These are phyloP conservation scores for Leishmania tarentolae DNA, from an alignment of 208 protist species.

Conservation along the genomic window DNA sequence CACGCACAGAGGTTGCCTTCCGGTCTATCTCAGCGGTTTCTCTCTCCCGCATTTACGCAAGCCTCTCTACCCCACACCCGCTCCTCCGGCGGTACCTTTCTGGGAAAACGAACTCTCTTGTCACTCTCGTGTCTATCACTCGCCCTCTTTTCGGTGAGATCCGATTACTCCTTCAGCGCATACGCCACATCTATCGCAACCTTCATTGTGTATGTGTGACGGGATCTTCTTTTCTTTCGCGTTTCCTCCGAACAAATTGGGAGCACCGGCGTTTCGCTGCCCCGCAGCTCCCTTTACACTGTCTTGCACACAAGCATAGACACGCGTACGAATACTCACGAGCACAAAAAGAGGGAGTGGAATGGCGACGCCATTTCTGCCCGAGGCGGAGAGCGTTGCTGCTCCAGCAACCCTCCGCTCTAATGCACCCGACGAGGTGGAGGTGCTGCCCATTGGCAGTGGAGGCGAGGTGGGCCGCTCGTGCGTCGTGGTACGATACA, in stretches of 20 bases:
- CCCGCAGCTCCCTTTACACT: background rate
- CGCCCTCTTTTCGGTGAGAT: background rate
- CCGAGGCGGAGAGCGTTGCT: slow-evolving; percentile 15
- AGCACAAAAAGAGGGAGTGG: background rate
- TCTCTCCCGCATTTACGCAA: background rate
- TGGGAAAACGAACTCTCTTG: no score
- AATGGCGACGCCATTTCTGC: slow-evolving; percentile 23
- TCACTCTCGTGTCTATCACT: background rate
- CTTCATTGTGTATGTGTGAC: background rate
- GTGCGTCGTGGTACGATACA: slow-evolving; percentile 96
- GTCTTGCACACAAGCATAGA: background rate
- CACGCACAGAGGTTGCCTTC: background rate
- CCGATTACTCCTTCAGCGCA: background rate
- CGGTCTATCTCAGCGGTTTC: background rate
- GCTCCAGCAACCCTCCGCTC: slow-evolving; percentile 9
- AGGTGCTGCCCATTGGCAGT: slow-evolving; percentile 96
- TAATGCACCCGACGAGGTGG: slow-evolving; percentile 74
- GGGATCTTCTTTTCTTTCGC: background rate
- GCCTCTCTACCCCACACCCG: background rate
- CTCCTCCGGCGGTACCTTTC: background rate
- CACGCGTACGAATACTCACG: background rate
- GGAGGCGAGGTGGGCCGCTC: slow-evolving; percentile 98
- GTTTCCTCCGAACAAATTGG: no score
- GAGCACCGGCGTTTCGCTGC: background rate
- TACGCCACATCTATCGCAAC: no score